Conservation (phyloP, 1,139 yeast genomes). For the Yamadazyma taylorii region DNA sequence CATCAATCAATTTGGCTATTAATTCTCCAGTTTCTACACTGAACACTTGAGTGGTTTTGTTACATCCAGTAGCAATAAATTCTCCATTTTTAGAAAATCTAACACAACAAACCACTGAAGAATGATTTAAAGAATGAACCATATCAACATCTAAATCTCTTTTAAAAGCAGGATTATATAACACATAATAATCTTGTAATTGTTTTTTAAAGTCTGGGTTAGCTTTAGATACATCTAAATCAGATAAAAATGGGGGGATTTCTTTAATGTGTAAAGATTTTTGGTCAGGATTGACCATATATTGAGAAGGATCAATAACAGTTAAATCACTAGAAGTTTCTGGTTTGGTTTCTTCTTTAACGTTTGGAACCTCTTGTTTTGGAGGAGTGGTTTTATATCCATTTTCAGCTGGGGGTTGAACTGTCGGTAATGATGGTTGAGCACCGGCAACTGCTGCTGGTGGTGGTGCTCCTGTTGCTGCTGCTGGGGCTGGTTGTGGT, state of each 20-base stretch:
- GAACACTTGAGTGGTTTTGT: slow-evolving; percentile 92
- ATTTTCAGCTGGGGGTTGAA: slow-evolving; percentile 8
- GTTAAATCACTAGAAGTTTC: slow-evolving; percentile 39
- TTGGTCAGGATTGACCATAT: slow-evolving; percentile 43
- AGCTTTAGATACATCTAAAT: slow-evolving; percentile 76
- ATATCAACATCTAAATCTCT: slow-evolving; percentile 77
- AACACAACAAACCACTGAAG: slow-evolving; percentile 95
- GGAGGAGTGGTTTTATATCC: slow-evolving; percentile 15
- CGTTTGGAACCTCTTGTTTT: slow-evolving; percentile 11
- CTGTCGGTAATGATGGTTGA: slow-evolving; percentile 7
- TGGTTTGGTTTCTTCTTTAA: slow-evolving; percentile 17
- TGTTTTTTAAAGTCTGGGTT: slow-evolving; percentile 80
- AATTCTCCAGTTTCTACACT: slow-evolving; percentile 90
- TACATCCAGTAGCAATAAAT: slow-evolving; percentile 95
- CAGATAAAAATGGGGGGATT: slow-evolving; percentile 79
- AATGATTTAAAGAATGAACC: slow-evolving; percentile 87
- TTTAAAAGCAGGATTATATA: slow-evolving; percentile 83
- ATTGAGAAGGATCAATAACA: slow-evolving; percentile 43
- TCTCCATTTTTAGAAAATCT: slow-evolving; percentile 91
- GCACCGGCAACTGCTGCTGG: slow-evolving; percentile 5
- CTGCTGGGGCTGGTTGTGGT: slow-evolving; percentile 18
- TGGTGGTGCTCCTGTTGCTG: slow-evolving; percentile 9
- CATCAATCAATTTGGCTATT: slow-evolving; percentile 85
- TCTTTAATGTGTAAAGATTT: slow-evolving; percentile 64
- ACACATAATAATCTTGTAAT: slow-evolving; percentile 82